These are phyloP conservation scores for Breynia disticha DNA, from an alignment of 441 rosid genomes.

Conservation along the genomic window DNA sequence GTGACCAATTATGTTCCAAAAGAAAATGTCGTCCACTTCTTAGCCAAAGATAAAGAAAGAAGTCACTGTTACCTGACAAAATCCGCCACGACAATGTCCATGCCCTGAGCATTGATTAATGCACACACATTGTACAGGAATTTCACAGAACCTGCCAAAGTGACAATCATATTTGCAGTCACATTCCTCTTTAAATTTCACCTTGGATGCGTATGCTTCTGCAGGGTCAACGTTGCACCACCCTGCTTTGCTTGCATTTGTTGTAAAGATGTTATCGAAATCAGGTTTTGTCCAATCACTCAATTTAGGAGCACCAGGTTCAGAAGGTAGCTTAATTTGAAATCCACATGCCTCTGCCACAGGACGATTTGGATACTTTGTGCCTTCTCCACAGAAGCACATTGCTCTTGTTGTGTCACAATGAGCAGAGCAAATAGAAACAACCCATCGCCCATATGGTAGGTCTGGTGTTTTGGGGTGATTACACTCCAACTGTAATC, in stretches of 20 bases:
- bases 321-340: constrained; percentile 57
- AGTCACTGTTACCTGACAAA: constrained; percentile 60
- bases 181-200: constrained; percentile 68
- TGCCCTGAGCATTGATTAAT: constrained; percentile 87
- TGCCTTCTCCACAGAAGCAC: constrained; percentile 99
- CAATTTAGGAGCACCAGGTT: constrained; percentile 53
- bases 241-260: constrained; percentile 65
- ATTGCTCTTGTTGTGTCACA: constrained; percentile 90
- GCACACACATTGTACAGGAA: constrained; percentile 66
- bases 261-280: constrained; percentile 56
- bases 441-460: constrained; percentile 89
- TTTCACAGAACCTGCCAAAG: constrained; percentile 79
- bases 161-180: constrained; percentile 92
- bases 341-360: constrained; percentile 86
- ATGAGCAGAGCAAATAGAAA: constrained; percentile 72
- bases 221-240: constrained; percentile 94
- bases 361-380: constrained; percentile 90
- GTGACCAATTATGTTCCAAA: neutral
- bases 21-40: neutral
- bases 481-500: constrained; percentile 55
- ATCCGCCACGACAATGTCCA: constrained; percentile 91
- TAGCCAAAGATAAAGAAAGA: neutral
- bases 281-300: constrained; percentile 78
- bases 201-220: constrained; percentile 57
- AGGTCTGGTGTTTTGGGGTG: constrained; percentile 53